Percentiles rank a stretch among this genome's conserved stretches.
These are phyloP conservation scores for Ophiostoma himal-ulmi DNA, from an alignment of 2,329 filamentous ascomycete species.

Conservation along the genomic window DNA sequence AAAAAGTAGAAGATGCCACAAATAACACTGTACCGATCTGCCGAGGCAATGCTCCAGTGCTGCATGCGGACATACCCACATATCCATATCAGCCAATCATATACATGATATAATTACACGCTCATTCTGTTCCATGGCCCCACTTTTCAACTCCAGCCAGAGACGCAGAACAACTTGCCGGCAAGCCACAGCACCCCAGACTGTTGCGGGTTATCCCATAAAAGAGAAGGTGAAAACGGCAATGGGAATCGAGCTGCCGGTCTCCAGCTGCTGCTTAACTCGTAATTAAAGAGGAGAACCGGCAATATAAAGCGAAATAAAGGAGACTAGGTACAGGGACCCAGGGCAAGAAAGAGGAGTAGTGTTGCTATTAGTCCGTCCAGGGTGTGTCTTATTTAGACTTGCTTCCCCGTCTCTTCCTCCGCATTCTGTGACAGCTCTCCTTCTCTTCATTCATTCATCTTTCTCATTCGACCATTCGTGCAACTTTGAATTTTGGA, in stretches of 20 bases:
- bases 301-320: neutral
- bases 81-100: neutral
- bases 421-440: neutral
- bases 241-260: neutral
- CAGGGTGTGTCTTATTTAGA: neutral
- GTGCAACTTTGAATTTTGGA: neutral
- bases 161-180: neutral
- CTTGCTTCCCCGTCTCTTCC: neutral
- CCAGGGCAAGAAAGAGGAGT: constrained; percentile 3
- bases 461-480: neutral
- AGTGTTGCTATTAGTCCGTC: neutral
- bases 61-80: neutral
- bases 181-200: neutral
- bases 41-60: neutral
- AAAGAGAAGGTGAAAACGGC: neutral
- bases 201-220: neutral
- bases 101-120: neutral
- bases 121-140: neutral
- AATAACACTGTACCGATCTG: neutral
- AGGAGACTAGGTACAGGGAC: neutral
- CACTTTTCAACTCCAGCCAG: neutral
- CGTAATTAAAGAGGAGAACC: neutral
- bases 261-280: neutral
- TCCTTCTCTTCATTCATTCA: neutral
- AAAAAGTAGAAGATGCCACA: neutral